A percentile compares a stretch with the other conserved stretches of the same genome.
Conservation (phyloP, 1,284 basidiomycete genomes). For the Pseudozyma sp. region DNA sequence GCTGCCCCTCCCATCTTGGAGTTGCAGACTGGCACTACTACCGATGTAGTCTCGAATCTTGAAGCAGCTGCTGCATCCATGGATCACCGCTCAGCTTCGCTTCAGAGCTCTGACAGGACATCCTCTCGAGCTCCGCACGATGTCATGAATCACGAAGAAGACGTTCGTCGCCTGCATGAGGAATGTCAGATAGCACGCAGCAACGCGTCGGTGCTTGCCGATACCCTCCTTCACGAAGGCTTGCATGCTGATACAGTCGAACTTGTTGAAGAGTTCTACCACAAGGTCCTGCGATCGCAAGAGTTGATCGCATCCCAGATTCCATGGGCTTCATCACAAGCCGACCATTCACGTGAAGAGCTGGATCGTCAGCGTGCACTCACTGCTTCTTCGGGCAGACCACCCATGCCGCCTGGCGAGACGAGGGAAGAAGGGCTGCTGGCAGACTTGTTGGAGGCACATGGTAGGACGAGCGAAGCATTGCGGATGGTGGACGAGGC, state of each 20-base stretch:
- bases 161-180: conserved; percentile 55
- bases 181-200: conserved; percentile 56
- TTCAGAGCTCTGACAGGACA: neutral
- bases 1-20: no score
- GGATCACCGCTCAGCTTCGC: conserved; percentile 14
- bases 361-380: no score
- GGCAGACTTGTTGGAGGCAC: conserved; percentile 55
- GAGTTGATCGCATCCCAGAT: conserved; percentile 53
- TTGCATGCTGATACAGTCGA: conserved; percentile 21
- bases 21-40: neutral
- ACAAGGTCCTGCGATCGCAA: conserved; percentile 42
- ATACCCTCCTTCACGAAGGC: conserved; percentile 44
- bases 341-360: conserved; percentile 20
- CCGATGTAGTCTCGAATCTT: conserved; percentile 26
- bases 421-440: conserved; percentile 50
- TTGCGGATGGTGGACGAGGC: conserved; percentile 44
- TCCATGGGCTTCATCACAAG: conserved; percentile 56
- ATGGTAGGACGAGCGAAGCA: conserved; percentile 43
- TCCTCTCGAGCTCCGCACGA: conserved; percentile 2
- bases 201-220: conserved; percentile 50
- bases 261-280: conserved; percentile 46
- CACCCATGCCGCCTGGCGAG: conserved; percentile 12
- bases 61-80: conserved; percentile 33
- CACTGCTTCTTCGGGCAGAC: no score
- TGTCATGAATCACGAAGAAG: conserved; percentile 34